Evolutionary conservation across 2,329 filamentous ascomycete species (phyloP), one percentile per base, ranked within the genome.

Genomic region (Beauveria australis): DNA sequence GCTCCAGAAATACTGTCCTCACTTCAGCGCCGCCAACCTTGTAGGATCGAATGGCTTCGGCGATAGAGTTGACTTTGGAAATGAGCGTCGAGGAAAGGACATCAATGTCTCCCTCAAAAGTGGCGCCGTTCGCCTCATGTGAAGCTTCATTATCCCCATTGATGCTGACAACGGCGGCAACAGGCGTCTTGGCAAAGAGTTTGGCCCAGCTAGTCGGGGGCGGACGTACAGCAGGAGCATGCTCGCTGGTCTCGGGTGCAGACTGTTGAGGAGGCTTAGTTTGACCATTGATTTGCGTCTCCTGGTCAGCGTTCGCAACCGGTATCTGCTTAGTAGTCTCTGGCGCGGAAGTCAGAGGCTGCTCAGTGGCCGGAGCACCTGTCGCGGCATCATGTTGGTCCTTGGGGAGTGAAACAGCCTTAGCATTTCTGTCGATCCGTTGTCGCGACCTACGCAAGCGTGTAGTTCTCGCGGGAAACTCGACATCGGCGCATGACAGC

Each of bases 1-100:
- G 94, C 75, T 97, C 91, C 55, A 99, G 81, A 70, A 97, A 97
- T 19, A 89, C 80, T 66, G 93, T 78, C 68, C 88, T 90, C 16
- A 57, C 33, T 37, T 83, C 77, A 43, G 81, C 80, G 43, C 80
- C 79, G 61, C 84, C 81, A 26, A 92, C 85, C 58, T 82, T 83
- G 72, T 92, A 94, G 30, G 84, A 83, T 54, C 82, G 82, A 57
- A 99, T 80, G 41, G 90, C 89, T 66, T 97, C 90, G 3, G 85
- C 87, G 56, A 96, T 78, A 19, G 89, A 87, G 72, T 70, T 85
- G 26, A 73, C 70, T 60, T 78, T 80, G 22, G 76, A 68, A 66
- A 78, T 79, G 62, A 81, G 79, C n/a, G 72, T 67, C 18, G 71
- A 64, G 8, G 66, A 65, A 44, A 70, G 64, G 43, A 64, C 67